Base-by-base conservation (phyloP, 768 basidiomycete species). In the Arthromyces matolae region DNA sequence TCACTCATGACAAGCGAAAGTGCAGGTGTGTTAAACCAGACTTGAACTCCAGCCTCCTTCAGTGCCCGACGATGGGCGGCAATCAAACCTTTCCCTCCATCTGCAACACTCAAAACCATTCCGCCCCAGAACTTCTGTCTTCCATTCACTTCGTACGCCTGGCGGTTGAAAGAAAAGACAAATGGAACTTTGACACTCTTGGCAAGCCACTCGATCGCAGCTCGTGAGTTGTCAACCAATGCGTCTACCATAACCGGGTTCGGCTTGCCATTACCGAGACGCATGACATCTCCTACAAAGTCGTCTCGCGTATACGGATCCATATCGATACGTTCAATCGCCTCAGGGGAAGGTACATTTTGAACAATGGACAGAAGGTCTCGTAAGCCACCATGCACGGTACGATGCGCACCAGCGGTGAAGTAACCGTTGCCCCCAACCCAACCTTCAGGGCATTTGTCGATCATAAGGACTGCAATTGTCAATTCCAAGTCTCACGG, bases 91-190 rank as follows among this genome's bases (percentile, higher is more conserved):
- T 85, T 86, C 9, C 85, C 84, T 2, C 84, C 84, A 31, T 78
- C 77, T 45, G 77, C 70, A n/a, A 79, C 77, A 53, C 76, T 73
- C 20, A 85, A 69, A 8, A 75, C 81, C 64, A 86, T 64, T 5
- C 84, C 85, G 18, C 84, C 84, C 84, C 84, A 86, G 57, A 86
- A 86, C 51, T 73, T 81, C 53, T 81, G 76, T 47, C 76, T 68
- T 32, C 81, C 83, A 18, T 74, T 64, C 23, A 84, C 76, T 45
- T 80, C 73, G 61, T 85, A 86, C 8, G 84, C 84, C 58, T 86
- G 84, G 8, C 83, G 69, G 58, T 85, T 72, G 59, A 83, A 83
- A 5, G 83, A 73, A 18, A 86, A 64, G 19, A 64, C 63, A 64
- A 84, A 86, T 2, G 78, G 78, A 1, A 85, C 60, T 5, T 70